Percentiles rank a stretch among this genome's conserved stretches.
phyloP scores from a whole-genome alignment of 2,329 filamentous ascomycete genomes.

The Aspergillus sp. region DNA sequence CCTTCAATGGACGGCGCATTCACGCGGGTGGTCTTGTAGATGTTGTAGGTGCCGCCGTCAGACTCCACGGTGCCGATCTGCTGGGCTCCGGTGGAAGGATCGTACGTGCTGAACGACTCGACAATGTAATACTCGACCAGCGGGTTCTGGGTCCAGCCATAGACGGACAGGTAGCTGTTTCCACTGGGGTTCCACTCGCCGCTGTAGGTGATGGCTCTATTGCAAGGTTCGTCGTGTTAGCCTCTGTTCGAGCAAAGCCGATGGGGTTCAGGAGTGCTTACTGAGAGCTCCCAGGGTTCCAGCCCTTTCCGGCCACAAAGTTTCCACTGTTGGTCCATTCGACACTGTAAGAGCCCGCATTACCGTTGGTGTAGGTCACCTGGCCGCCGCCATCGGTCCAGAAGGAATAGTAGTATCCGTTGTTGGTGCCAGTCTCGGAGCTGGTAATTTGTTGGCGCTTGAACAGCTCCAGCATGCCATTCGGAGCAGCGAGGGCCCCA shows the following conservation, averaged over 20 bases:
- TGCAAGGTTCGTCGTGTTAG: not conserved
- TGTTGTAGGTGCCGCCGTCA: constrained; percentile 39
- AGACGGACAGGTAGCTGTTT: constrained; percentile 35
- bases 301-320: constrained; percentile 59
- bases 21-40: constrained; percentile 35
- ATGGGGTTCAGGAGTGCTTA: constrained; percentile 25
- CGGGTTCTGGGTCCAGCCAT: constrained; percentile 41
- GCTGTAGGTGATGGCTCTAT: constrained; percentile 25
- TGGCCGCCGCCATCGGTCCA: constrained; percentile 47
- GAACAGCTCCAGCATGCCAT: constrained; percentile 4
- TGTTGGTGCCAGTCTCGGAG: constrained; percentile 29
- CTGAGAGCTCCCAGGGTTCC: constrained; percentile 52
- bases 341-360: constrained; percentile 45
- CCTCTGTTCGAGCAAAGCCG: not conserved
- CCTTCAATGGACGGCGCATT: constrained; percentile 41
- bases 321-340: constrained; percentile 50
- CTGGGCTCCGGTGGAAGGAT: constrained; percentile 27
- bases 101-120: constrained; percentile 33
- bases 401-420: constrained; percentile 51
- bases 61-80: constrained; percentile 35
- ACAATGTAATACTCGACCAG: constrained; percentile 41
- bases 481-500: constrained; percentile 8
- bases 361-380: constrained; percentile 48
- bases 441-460: constrained; percentile 9
- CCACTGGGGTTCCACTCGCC: constrained; percentile 28